Evolutionary conservation across 1,284 basidiomycete genomes (phyloP), one percentile per base, ranked within the genome.

Genomic region (Fomitopsis schrenkii): DNA sequence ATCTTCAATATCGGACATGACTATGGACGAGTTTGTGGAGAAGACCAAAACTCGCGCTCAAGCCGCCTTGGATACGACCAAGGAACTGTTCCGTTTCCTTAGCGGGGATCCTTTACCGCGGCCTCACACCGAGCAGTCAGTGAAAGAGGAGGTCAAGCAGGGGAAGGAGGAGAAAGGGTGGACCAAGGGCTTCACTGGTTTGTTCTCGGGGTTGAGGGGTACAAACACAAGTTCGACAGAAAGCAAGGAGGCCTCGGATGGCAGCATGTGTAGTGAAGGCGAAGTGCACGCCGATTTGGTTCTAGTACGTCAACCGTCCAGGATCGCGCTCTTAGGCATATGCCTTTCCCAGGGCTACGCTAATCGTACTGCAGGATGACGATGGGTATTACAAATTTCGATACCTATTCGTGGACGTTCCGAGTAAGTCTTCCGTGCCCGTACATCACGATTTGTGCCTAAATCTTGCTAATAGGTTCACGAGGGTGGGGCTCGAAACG

Each of bases 261-360:
- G 80, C n/a, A 75, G 76, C 55, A 66, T 74, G n/a, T 90, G 80
- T 72, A 85, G 80, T 19, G 90, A 91, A 65, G 90, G 91, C 12
- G 90, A 93, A 67, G 88, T 90, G 8, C 91, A 93, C 71, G 91
- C 85, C 12, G 86, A 90, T 73, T 78, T 92, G 48, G 77, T 91
- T 63, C 84, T 84, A 79, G 90, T 91, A 73, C 61, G 84, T 77
- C 40, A 30, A 38, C 19, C 4, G 56, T 54, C 42, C 35, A 38
- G 33, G 22, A 53, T 57, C 22, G 22, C 22, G 22, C 8, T 2
- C 26, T 56, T 15, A 48, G 38, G 38, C 38, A 19, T 19, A 3
- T 19, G 50, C 44, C 26, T 6, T 15, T 41, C 33, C 33, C 35
- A 57, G 59, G 12, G 9, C 40, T 53, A 57, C 62, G 28, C 63